Evolutionary conservation across 2,329 filamentous ascomycete genomes (phyloP).

Genomic region (Xylaria arbuscula): DNA sequence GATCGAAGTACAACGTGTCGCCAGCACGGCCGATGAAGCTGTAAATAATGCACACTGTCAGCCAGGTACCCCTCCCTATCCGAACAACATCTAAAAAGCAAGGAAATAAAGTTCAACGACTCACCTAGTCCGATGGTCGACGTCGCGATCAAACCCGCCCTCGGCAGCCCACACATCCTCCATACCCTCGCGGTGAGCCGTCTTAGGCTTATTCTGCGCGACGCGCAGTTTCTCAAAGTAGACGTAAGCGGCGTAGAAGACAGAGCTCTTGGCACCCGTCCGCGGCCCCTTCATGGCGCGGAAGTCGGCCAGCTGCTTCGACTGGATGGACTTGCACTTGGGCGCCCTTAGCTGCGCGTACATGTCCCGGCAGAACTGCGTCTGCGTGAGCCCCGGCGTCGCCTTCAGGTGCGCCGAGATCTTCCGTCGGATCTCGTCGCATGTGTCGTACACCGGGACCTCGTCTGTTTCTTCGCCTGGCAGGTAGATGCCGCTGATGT

Average conservation of each 20-base stretch:
- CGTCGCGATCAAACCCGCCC: slow-evolving; percentile 15
- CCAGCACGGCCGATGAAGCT: background rate
- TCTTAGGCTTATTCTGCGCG: slow-evolving; percentile 63
- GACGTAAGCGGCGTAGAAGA: slow-evolving; percentile 67
- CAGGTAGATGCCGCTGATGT: slow-evolving; percentile 56
- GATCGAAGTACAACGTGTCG: background rate
- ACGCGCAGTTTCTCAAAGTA: slow-evolving; percentile 70
- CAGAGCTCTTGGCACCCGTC: slow-evolving; percentile 57
- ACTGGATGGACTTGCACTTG: slow-evolving; percentile 47
- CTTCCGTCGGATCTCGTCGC: slow-evolving; percentile 67
- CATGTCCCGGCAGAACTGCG: slow-evolving; percentile 59
- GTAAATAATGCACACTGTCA: background rate
- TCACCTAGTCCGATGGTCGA: slow-evolving; percentile 28
- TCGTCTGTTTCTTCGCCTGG: slow-evolving; percentile 55
- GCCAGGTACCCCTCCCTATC: background rate
- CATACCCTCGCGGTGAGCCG: slow-evolving; percentile 61
- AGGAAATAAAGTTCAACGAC: background rate
- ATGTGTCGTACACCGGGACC: slow-evolving; percentile 66
- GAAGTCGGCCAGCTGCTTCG: slow-evolving; percentile 61
- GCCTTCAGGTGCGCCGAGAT: slow-evolving; percentile 62
- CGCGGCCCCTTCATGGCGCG: slow-evolving; percentile 59
- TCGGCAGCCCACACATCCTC: slow-evolving; percentile 50
- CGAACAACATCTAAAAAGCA: background rate
- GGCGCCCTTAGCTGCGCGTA: slow-evolving; percentile 53
- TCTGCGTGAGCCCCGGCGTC: slow-evolving; percentile 59